These are phyloP conservation scores for Hemileccinum rubropunctum DNA, from an alignment of 768 basidiomycete species.

Conservation along the genomic window DNA sequence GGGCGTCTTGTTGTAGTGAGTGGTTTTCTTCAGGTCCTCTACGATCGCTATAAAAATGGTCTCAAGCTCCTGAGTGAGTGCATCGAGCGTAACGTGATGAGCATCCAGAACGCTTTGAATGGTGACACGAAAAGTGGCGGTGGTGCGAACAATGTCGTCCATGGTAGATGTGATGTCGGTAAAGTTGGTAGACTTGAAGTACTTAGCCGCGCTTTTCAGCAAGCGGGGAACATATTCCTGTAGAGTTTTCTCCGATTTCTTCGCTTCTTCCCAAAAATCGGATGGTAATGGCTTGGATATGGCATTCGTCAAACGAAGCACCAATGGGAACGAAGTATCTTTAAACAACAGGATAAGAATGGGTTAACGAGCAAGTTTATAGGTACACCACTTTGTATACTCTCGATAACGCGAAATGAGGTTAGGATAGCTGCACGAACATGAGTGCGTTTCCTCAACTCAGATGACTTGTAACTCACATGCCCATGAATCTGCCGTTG, in stretches of 20 bases:
- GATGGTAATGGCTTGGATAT: not conserved
- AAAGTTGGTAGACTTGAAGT: slow-evolving; percentile 7
- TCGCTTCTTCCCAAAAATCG: slow-evolving; percentile 12
- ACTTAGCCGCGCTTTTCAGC: not conserved
- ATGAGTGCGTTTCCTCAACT: not conserved
- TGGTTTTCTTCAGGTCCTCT: slow-evolving; percentile 1
- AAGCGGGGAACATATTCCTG: slow-evolving; percentile 3
- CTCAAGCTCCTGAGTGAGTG: slow-evolving; percentile 12
- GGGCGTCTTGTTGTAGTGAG: not conserved
- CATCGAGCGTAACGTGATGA: slow-evolving; percentile 5
- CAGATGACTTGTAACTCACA: no score
- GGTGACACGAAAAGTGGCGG: slow-evolving; percentile 10
- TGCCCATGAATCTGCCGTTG: no score
- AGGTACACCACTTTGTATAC: not conserved
- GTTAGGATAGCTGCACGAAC: not conserved
- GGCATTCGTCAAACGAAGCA: not conserved
- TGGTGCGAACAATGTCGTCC: slow-evolving; percentile 9
- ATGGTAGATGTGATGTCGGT: slow-evolving; percentile 2
- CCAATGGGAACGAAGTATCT: slow-evolving; percentile 1
- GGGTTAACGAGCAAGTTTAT: not conserved
- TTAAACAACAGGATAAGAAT: not conserved
- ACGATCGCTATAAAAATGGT: slow-evolving; percentile 1
- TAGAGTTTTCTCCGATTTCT: not conserved
- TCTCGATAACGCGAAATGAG: not conserved
- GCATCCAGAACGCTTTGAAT: slow-evolving; percentile 9